Base-by-base conservation (phyloP, 2,329 filamentous ascomycete species). In the Chaetoscypha palmicola region DNA sequence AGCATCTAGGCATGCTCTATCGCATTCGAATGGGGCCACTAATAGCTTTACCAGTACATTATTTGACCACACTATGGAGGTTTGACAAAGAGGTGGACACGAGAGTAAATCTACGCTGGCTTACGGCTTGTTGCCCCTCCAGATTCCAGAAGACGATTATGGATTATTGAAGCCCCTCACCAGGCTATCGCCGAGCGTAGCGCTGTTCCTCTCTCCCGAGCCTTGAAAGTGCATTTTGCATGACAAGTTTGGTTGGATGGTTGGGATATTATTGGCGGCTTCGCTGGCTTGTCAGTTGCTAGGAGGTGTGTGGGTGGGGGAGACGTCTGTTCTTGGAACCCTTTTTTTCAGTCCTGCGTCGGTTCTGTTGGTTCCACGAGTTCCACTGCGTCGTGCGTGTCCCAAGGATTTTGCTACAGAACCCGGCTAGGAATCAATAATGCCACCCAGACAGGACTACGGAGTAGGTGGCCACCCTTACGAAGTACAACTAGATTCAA, bases 371-470 rank as follows among this genome's bases (percentile, higher is more conserved):
- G 32, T 34, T 34, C 32, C 32, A 34, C 32, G 32, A 34, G 32
- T 17, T 16, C 32, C 28, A 10, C 24, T 28, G 7, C 4, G 16
- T 16, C 32, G 12, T 4, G 10, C 12, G 32, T 10, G 9, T 34
- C 16, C 32, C 38, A 33, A 41, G 38, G 28, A 41, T 34, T 28
- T 40, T 41, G 38, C 30, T 41, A 34, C 38, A 33, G 38, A 41
- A 23, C 20, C 38, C 38, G 17, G 14, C 4, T 33, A 9, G 30
- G 30, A 10, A 33, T 41, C 43, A 46, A 53, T 52, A 52, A 41
- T 49, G 40, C 41, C 48, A 50, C 48, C 45, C 48, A 30, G 32
- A n/a, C n/a, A n/a, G n/a, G n/a, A n/a, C n/a, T n/a, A n/a, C n/a
- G n/a, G n/a, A n/a, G n/a, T n/a, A n/a, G n/a, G n/a, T n/a, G n/a